Base-by-base conservation (phyloP, 2,329 filamentous ascomycete genomes). In the Xylariaceae sp. region DNA sequence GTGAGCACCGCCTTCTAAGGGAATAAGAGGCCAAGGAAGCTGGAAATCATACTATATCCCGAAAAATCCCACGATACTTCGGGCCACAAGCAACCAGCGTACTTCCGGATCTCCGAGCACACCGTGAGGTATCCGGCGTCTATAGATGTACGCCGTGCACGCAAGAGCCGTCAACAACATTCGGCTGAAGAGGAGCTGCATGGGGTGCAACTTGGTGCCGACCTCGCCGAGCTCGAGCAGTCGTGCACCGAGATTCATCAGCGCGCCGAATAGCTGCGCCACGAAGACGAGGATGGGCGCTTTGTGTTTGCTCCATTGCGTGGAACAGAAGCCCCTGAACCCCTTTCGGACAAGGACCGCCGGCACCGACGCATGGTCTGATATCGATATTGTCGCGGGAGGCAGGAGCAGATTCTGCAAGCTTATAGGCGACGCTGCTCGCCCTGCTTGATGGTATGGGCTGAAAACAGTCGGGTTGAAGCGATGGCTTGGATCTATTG, bases 201-300 rank as follows among this genome's bases (percentile, higher is more conserved):
- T 81, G 0, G 88, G 86, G 66, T 92, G 78, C 69, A 94, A 35
- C 12, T 43, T 82, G 2, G 78, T 78, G 32, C 48, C 51, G 40
- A 35, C 40, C 11, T 49, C 48, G 31, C 36, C 49, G 13, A 83
- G 70, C 58, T 94, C 86, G 27, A 95, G 67, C 9, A 90, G 61
- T 14, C 88, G 73, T 0, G 87, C 85, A 28, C 80, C 79, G 8
- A 94, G 76, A 59, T 92, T 94, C 89, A 95, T 95, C 36, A 85
- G 63, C 0, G 83, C 81, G 2, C 83, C 87, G 52, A 95, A 95
- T 24, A 92, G 67, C 61, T 94, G 88, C 0, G 87, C 76, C 2
- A 82, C 45, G 13, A 88, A 68, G 30, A 95, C 85, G 31, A 88
- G 68, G 15, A 83, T 67, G 14, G 89, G 73, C 2, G 85, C 85